Percentiles rank a stretch among this genome's conserved stretches.
Conservation (phyloP, 805 yeast species). For the Gaillardinia entomophila region DNA sequence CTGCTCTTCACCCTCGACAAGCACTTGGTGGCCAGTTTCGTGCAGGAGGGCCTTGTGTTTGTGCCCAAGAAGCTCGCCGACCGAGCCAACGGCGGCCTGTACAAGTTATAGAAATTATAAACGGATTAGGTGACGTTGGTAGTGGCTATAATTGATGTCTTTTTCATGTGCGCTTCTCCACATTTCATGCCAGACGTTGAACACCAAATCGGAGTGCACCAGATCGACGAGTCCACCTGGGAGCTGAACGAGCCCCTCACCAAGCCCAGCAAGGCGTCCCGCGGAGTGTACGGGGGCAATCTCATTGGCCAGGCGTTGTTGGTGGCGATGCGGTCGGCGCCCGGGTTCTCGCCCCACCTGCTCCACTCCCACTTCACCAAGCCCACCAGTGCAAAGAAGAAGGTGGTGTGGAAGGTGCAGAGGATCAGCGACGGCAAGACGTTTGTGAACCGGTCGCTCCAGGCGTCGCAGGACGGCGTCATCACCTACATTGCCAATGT, state of each 20-base stretch:
- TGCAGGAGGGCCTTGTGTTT: conserved; percentile 10
- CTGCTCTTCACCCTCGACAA: conserved; percentile 21
- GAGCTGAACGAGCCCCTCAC: conserved; percentile 19
- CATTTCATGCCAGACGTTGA: conserved; percentile 4
- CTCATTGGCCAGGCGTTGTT: conserved; percentile 30
- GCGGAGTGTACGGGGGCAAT: conserved; percentile 30
- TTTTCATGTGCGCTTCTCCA: background rate
- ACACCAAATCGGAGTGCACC: conserved; percentile 12
- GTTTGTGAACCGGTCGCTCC: conserved; percentile 26
- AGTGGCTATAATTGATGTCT: background rate
- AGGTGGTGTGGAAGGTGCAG: conserved; percentile 26
- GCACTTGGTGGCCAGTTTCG: conserved; percentile 22
- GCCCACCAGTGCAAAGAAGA: conserved; percentile 8
- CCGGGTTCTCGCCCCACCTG: conserved; percentile 31
- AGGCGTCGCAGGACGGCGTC: conserved; percentile 21
- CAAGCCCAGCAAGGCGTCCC: conserved; percentile 20
- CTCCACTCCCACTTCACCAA: conserved; percentile 27
- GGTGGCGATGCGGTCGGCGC: conserved; percentile 23
- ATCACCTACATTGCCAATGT: conserved; percentile 22
- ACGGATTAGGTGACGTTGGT: too few relatives aligned
- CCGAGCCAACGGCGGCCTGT: background rate
- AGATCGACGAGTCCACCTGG: conserved; percentile 9
- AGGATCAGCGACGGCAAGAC: conserved; percentile 28
- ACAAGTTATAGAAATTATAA: background rate
- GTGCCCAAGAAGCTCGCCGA: conserved; percentile 3